These are phyloP conservation scores for Vigna mungo DNA, from an alignment of 306 rosid genomes.

Conservation along the genomic window DNA sequence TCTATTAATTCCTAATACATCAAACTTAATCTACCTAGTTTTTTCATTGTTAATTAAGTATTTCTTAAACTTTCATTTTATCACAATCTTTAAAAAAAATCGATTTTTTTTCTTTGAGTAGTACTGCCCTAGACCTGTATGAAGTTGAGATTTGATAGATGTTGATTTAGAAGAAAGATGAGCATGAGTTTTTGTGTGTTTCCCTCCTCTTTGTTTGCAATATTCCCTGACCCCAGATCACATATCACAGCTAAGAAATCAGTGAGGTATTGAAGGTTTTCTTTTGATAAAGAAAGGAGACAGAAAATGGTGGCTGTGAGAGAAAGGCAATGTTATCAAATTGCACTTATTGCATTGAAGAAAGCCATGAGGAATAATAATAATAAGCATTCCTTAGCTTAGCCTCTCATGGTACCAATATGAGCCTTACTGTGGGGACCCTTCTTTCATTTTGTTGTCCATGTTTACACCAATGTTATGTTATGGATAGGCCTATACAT, in stretches of 20 bases:
- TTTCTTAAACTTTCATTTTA: no score
- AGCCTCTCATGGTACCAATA: slow-evolving; percentile 33
- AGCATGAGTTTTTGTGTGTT: slow-evolving; percentile 41
- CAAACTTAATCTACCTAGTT: no score
- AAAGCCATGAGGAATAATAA: slow-evolving; percentile 48
- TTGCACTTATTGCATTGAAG: slow-evolving; percentile 60
- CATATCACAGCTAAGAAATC: slow-evolving; percentile 36
- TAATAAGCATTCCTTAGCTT: slow-evolving; percentile 40
- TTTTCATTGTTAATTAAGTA: no score
- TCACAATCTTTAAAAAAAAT: no score
- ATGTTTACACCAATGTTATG: slow-evolving; percentile 27
- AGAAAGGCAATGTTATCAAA: slow-evolving; percentile 50
- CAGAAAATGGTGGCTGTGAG: slow-evolving; percentile 51
- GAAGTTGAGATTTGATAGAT: slow-evolving; percentile 14
- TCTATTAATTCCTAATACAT: no score
- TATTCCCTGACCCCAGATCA: slow-evolving; percentile 53
- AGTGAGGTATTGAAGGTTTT: slow-evolving; percentile 45
- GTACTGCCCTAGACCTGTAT: no score
- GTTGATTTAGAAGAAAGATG: background rate
- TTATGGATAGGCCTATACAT: background rate
- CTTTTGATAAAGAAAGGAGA: slow-evolving; percentile 55
- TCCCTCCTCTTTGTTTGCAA: slow-evolving; percentile 35
- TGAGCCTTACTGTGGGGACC: slow-evolving; percentile 58
- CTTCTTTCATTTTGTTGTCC: slow-evolving; percentile 47
- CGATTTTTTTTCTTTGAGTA: no score